phyloP scores from a whole-genome alignment of 345 rosid genomes.

The Microthlaspi erraticum region DNA sequence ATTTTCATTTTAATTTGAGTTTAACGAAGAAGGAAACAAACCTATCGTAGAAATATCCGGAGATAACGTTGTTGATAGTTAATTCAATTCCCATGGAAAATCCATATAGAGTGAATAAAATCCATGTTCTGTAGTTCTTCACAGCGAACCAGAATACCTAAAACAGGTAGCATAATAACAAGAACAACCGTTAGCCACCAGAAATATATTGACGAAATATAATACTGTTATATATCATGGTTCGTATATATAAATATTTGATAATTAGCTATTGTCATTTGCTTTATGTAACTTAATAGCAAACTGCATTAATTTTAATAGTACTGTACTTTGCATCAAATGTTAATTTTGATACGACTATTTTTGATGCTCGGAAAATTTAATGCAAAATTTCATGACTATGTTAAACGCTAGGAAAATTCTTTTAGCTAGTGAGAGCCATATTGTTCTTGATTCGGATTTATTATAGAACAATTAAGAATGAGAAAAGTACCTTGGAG shows the following conservation, averaged over 20 bases:
- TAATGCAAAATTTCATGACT: neutral
- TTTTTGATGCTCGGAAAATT: neutral
- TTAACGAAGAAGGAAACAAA: constrained; percentile 45
- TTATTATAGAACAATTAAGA: neutral
- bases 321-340: too few species aligned
- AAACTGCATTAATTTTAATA: neutral
- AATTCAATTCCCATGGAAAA: constrained; percentile 78
- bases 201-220: neutral
- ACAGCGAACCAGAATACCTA: constrained; percentile 70
- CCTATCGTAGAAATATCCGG: constrained; percentile 71
- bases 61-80: constrained; percentile 66
- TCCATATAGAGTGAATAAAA: constrained; percentile 69
- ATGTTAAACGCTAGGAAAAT: neutral
- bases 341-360: neutral
- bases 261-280: neutral
- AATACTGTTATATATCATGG: neutral
- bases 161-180: neutral
- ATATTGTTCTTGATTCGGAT: neutral
- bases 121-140: constrained; percentile 77
- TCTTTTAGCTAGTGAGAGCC: neutral
- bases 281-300: neutral
- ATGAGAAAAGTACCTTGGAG: constrained; percentile 55
- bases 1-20: constrained; percentile 2
- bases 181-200: neutral
- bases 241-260: neutral